phyloP scores from a whole-genome alignment of 371 early-diverging fungal genomes.

The Haplosporangium sp. region DNA sequence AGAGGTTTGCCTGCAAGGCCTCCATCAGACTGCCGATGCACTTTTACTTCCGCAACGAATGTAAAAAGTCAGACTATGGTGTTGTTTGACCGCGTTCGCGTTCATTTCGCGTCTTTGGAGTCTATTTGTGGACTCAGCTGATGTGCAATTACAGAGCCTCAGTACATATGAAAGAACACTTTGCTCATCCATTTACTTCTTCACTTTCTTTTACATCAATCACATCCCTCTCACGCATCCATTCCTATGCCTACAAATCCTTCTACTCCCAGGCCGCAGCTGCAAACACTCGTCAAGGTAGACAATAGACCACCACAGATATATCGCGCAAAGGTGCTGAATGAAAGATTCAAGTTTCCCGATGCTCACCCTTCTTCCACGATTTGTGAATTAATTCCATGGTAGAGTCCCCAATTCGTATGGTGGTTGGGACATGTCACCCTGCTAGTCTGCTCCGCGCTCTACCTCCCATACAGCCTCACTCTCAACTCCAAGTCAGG shows the following conservation, averaged over 20 bases:
- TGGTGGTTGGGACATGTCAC: conserved; percentile 61
- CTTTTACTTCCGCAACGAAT: no score
- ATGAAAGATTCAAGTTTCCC: background rate
- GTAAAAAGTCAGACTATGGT: no score
- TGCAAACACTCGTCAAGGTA: conserved; percentile 51
- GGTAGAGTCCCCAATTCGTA: conserved; percentile 70
- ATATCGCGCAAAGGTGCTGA: background rate
- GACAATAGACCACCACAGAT: conserved; percentile 1
- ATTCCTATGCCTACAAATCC: conserved; percentile 33
- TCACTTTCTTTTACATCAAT: conserved; percentile 31
- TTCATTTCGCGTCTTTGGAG: no score
- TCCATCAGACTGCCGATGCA: no score
- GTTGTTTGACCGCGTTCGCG: no score
- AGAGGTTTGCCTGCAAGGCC: no score
- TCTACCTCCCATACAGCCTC: conserved; percentile 51
- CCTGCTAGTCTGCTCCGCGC: conserved; percentile 36
- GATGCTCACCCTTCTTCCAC: conserved; percentile 4
- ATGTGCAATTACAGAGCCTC: background rate
- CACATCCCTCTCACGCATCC: conserved; percentile 10
- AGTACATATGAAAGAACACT: background rate
- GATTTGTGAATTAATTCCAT: background rate
- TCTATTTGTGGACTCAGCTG: no score
- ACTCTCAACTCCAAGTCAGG: conserved; percentile 48
- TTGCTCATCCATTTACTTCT: conserved; percentile 2
- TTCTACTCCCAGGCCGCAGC: conserved; percentile 29